Conservation (phyloP, 495 filamentous ascomycete species). For the Umbilicaria muhlenbergii region DNA sequence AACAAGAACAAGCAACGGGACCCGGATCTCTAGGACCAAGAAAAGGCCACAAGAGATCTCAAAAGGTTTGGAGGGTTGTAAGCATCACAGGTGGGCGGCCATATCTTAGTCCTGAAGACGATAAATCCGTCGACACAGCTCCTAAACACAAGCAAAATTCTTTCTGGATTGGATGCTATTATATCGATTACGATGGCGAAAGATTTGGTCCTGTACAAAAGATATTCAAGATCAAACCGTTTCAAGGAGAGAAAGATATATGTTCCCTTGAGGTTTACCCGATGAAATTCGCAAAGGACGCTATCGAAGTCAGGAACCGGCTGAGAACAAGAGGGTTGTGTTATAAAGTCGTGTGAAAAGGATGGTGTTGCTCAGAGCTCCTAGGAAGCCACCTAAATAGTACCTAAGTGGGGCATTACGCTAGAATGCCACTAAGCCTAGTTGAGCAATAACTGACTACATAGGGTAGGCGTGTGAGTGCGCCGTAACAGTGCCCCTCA, state of each 20-base stretch:
- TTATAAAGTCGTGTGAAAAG: too few relatives aligned
- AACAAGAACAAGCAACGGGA: not conserved
- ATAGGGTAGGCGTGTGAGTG: too few relatives aligned
- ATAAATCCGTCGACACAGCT: not conserved
- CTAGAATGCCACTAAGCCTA: too few relatives aligned
- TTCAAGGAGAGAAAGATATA: not conserved
- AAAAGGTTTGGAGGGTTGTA: not conserved
- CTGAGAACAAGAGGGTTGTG: not conserved
- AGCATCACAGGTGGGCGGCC: constrained; percentile 1
- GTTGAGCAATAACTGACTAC: too few relatives aligned
- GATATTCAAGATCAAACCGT: constrained; percentile 1
- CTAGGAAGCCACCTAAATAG: too few relatives aligned
- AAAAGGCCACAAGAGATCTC: not conserved
- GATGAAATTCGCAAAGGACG: not conserved
- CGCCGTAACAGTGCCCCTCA: too few relatives aligned
- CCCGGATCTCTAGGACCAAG: not conserved
- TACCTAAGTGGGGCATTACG: too few relatives aligned
- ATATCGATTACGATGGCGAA: constrained; percentile 24
- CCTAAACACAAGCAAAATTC: constrained; percentile 3
- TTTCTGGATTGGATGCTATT: constrained; percentile 16
- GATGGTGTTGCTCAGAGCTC: too few relatives aligned
- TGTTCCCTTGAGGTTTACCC: not conserved
- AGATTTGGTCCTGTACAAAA: constrained; percentile 1
- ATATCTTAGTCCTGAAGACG: constrained; percentile 3
- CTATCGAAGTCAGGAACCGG: not conserved